These are phyloP conservation scores for Glycyrrhiza uralensis DNA, from an alignment of 306 rosid genomes.

Conservation along the genomic window DNA sequence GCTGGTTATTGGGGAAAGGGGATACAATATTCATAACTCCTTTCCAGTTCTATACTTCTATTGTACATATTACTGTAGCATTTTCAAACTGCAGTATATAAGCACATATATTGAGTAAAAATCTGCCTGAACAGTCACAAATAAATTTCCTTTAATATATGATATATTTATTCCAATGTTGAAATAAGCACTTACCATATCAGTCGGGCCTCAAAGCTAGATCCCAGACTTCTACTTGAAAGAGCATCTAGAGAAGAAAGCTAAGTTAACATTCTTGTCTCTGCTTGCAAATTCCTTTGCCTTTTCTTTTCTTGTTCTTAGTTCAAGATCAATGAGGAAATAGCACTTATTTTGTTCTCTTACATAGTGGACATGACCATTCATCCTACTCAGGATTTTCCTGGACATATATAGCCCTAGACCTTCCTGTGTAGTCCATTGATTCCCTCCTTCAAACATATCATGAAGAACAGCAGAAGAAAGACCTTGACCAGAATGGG, in stretches of 20 bases:
- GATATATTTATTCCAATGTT: not conserved
- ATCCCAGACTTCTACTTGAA: not conserved
- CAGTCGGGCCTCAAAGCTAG: constrained; percentile 16
- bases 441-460: constrained; percentile 59
- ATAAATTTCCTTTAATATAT: not conserved
- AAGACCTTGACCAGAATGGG: constrained; percentile 70
- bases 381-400: constrained; percentile 69
- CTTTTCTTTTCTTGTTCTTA: constrained; percentile 45
- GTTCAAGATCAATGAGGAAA: constrained; percentile 63
- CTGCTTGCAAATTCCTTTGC: constrained; percentile 23
- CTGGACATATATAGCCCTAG: constrained; percentile 59
- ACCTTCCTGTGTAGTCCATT: constrained; percentile 68
- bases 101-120: not conserved
- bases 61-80: not conserved
- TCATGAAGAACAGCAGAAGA: constrained; percentile 56
- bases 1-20: not conserved
- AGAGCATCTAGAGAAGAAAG: not conserved
- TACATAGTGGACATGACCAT: constrained; percentile 56
- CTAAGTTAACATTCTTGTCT: constrained; percentile 24
- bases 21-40: not conserved
- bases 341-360: constrained; percentile 61
- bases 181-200: constrained; percentile 1
- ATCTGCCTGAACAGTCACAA: not conserved
- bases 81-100: not conserved
- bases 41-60: not conserved